Evolutionary conservation across 208 protist species (phyloP).

Genomic region (Acanthamoeba divionensis): DNA sequence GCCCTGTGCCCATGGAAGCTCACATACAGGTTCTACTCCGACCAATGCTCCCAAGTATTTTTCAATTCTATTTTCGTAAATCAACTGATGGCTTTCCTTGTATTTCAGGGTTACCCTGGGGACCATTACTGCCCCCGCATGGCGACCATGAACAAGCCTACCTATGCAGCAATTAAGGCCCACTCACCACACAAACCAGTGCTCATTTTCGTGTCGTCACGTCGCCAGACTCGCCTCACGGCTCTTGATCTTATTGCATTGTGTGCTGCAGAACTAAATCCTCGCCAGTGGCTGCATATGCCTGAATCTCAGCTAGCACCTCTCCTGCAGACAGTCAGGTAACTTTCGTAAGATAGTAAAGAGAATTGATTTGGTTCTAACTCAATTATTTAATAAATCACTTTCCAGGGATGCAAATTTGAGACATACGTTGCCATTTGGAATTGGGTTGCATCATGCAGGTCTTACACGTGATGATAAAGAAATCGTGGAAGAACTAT

Average conservation of each 20-base stretch:
- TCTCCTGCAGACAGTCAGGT: constrained; percentile 74
- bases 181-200: constrained; percentile 92
- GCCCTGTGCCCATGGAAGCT: constrained; percentile 96
- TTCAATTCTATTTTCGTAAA: neutral
- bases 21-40: constrained; percentile 85
- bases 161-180: constrained; percentile 92
- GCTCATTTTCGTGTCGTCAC: constrained; percentile 98
- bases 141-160: constrained; percentile 99
- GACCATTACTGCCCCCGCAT: constrained; percentile 98
- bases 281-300: constrained; percentile 88
- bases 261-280: constrained; percentile 88
- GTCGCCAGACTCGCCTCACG: constrained; percentile 97
- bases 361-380: no score
- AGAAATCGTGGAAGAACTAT: constrained; percentile 89
- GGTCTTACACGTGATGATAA: constrained; percentile 84
- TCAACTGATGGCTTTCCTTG: neutral
- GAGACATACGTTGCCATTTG: constrained; percentile 94
- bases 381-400: no score
- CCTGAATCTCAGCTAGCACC: constrained; percentile 86
- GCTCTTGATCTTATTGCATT: constrained; percentile 96
- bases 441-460: constrained; percentile 99
- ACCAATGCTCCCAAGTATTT: neutral
- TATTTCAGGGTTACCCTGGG: constrained; percentile 90
- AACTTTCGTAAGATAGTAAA: no score
- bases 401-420: constrained; percentile 67